Evolutionary conservation across 192 early-diverging fungal genomes (phyloP), one percentile per base, ranked within the genome.

Genomic region (Mortierella claussenii): DNA sequence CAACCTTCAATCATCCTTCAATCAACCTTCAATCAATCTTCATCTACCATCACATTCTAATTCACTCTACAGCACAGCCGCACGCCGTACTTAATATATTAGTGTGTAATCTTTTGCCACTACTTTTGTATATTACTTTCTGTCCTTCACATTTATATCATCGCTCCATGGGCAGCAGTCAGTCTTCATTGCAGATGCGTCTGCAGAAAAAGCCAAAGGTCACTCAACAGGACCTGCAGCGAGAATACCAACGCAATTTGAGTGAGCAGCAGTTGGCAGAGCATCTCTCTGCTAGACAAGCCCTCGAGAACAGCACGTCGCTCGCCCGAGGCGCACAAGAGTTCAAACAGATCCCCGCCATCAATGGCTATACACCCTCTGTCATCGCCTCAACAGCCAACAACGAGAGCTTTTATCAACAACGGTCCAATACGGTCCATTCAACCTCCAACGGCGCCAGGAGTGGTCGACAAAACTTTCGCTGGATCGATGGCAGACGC

Each of bases 401-500:
- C 47, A 76, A 76, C 53, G 73, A 76, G n/a, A 62, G 58, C 64
- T 76, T 76, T 32, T 76, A 76, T 43, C 63, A 76, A 26, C 73
- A 66, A 48, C 50, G 73, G 4, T 1, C 73, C 7, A 62, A 36
- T 30, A 62, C 59, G 6, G 31, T 60, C 20, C 51, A 76, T 15
- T 76, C 73, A 0, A 18, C 51, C 0, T 26, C 57, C 7, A 65
- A 62, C n/a, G 64, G 31, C 4, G 23, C 26, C 4, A n/a, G 46
- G 12, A n/a, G 9, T 44, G 51, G 45, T 11, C 63, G 34, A 18
- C 70, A 65, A 43, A 76, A 76, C 53, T 67, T 44, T 44, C 63
- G 73, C 18, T 76, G 73, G 73, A 67, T 76, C 26, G 68, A 81
- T 43, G 76, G 79, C 7, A 61, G 82, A 48, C 71, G 79, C 27